Evolutionary conservation across 2,329 filamentous ascomycete species (phyloP), one percentile per base, ranked within the genome.

Genomic region (Aspergillus pseudoglaucus): DNA sequence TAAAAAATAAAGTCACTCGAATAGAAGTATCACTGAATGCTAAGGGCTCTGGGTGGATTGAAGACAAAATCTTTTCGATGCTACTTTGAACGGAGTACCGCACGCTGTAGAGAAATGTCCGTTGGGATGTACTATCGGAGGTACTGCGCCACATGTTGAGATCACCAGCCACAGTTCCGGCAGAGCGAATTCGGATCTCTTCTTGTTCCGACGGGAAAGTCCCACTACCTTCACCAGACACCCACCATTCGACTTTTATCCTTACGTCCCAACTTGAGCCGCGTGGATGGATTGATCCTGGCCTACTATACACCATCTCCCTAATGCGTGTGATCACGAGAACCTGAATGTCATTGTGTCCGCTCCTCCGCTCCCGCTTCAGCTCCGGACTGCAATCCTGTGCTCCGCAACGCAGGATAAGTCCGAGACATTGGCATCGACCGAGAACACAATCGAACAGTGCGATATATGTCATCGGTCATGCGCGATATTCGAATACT

Each of bases 291-390:
- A 15, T 39, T 39, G 37, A 39, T 20, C 5, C 37, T 20, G 37
- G 17, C 7, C 14, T 42, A 38, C 45, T 46, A 25, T 37, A 15
- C 32, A 33, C 25, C 39, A 43, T 44, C 47, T 47, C 15, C 23
- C 49, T 47, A 49, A 62, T 63, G 61, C 49, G 53, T 59, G 45
- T 33, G 32, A 50, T 50, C 40, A 52, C 46, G 44, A 46, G 47
- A 43, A 53, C 48, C 65, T 69, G 66, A 65, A 69, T 69, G 66
- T 67, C 57, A 57, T 53, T 55, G 55, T 58, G 66, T 60, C 55
- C 60, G 48, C 57, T 65, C 42, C 55, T 60, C 54, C 64, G 58
- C 47, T 55, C 54, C 49, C 61, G 61, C 58, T 53, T 61, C 37
- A 59, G 55, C 53, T 46, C 51, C 45, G 58, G 59, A 53, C 55